phyloP scores from a whole-genome alignment of 169 alveolate genomes.

The Theileria orientalis region DNA sequence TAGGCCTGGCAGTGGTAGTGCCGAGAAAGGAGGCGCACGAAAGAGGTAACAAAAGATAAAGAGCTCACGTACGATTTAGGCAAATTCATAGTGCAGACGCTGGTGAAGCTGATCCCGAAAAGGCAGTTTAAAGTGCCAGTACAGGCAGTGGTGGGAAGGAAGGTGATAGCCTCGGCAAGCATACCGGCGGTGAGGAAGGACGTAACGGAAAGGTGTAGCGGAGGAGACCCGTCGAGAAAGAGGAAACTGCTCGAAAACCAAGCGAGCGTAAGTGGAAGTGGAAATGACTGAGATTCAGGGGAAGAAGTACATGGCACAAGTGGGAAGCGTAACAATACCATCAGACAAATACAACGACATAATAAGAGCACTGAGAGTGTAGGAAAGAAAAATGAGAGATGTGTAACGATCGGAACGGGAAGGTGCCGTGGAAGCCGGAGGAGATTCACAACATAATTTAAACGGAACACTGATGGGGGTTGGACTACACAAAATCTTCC shows the following conservation, averaged over 20 bases:
- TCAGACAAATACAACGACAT: conserved; percentile 64
- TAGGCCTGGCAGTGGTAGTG: conserved; percentile 82
- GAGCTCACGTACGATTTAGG: conserved; percentile 33
- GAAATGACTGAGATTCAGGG: conserved; percentile 12
- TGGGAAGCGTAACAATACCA: conserved; percentile 60
- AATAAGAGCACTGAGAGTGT: conserved; percentile 48
- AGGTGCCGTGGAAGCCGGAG: too few species aligned
- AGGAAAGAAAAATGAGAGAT: too few species aligned
- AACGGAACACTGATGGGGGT: too few species aligned
- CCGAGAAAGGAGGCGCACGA: conserved; percentile 76
- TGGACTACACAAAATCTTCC: too few species aligned
- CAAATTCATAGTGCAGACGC: conserved; percentile 72
- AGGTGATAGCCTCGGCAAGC: conserved; percentile 84
- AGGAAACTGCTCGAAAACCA: conserved; percentile 88
- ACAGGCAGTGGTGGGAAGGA: conserved; percentile 87
- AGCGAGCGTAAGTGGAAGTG: conserved; percentile 74
- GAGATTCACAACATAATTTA: too few species aligned
- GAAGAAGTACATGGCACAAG: conserved; percentile 62
- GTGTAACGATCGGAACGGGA: too few species aligned
- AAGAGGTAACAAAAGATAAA: conserved; percentile 21
- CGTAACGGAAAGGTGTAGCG: conserved; percentile 90
- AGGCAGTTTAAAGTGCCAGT: conserved; percentile 86
- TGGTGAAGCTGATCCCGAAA: conserved; percentile 84
- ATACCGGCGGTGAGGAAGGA: conserved; percentile 87
- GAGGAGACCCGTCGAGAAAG: conserved; percentile 92